Evolutionary conservation across 306 rosid species (phyloP).

Genomic region (Sphenostylis stenocarpa): DNA sequence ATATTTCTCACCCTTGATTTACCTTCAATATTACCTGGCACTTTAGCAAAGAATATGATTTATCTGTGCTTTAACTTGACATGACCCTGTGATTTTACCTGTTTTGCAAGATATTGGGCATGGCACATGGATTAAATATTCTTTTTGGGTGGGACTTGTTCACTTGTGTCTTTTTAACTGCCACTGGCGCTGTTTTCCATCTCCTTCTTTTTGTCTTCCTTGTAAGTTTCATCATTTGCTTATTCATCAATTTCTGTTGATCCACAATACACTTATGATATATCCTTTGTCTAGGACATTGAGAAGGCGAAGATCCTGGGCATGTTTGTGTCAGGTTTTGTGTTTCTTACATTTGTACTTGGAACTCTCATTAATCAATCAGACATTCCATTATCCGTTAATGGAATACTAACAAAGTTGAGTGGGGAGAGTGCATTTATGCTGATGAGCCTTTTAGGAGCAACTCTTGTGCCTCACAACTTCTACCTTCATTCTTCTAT

Average conservation of each 20-base stretch:
- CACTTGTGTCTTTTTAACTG: slow-evolving; percentile 85
- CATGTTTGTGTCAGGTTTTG: slow-evolving; percentile 54
- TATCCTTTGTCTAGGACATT: slow-evolving; percentile 61
- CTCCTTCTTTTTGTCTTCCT: slow-evolving; percentile 64
- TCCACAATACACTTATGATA: background rate
- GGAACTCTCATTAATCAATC: slow-evolving; percentile 72
- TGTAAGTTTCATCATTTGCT: slow-evolving; percentile 50
- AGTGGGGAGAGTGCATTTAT: slow-evolving; percentile 88
- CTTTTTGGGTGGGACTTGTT: slow-evolving; percentile 91
- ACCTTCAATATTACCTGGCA: slow-evolving; percentile 5
- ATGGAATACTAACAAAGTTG: slow-evolving; percentile 62
- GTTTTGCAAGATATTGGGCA: slow-evolving; percentile 71
- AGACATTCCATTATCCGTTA: slow-evolving; percentile 64
- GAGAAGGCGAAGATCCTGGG: slow-evolving; percentile 56
- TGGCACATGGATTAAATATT: slow-evolving; percentile 80
- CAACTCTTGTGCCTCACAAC: slow-evolving; percentile 93
- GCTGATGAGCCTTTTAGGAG: slow-evolving; percentile 95
- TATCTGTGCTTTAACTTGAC: background rate
- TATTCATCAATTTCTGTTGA: background rate
- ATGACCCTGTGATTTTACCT: slow-evolving; percentile 25
- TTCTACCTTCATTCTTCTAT: slow-evolving; percentile 89
- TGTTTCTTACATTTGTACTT: slow-evolving; percentile 54
- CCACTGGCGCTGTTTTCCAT: slow-evolving; percentile 60
- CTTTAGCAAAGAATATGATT: background rate
- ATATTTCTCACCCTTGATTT: slow-evolving; percentile 21